These are phyloP conservation scores for Aspergillus awamori DNA, from an alignment of 2,329 filamentous ascomycete genomes.

Conservation along the genomic window DNA sequence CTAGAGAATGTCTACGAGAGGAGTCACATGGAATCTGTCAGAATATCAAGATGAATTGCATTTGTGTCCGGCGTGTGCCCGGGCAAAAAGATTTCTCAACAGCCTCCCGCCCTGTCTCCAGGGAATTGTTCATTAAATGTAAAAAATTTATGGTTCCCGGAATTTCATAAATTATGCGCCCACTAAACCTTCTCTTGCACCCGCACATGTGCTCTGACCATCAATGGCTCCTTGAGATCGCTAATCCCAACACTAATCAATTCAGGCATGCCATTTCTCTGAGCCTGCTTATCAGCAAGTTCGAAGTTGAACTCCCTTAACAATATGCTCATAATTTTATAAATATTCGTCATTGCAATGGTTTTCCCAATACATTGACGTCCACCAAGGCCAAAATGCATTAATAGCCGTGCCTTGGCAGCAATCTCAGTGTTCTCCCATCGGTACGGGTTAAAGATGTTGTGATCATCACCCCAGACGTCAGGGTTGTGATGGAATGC, in stretches of 20 bases:
- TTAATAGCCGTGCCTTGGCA: slow-evolving; percentile 28
- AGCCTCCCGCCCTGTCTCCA: too few species aligned
- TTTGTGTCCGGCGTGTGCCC: too few species aligned
- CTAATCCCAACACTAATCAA: slow-evolving; percentile 8
- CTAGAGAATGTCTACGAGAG: too few species aligned
- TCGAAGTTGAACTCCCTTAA: slow-evolving; percentile 35
- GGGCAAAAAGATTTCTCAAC: too few species aligned
- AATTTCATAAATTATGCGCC: too few species aligned
- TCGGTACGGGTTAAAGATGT: slow-evolving; percentile 34
- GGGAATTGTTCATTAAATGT: too few species aligned
- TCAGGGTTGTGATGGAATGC: slow-evolving; percentile 38
- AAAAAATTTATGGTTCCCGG: too few species aligned
- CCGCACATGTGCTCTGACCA: neutral
- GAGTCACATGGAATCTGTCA: too few species aligned
- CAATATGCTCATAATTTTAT: slow-evolving; percentile 37
- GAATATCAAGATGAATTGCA: too few species aligned
- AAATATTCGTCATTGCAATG: slow-evolving; percentile 39
- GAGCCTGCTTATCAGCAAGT: slow-evolving; percentile 26
- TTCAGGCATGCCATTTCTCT: neutral
- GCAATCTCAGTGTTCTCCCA: slow-evolving; percentile 28
- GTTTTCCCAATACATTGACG: slow-evolving; percentile 42
- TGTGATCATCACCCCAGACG: slow-evolving; percentile 37
- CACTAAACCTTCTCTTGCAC: neutral
- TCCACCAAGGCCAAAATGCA: slow-evolving; percentile 40
- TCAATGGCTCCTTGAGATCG: neutral